Base-by-base conservation (phyloP, 495 filamentous ascomycete genomes). In the Penicillium argentinense region DNA sequence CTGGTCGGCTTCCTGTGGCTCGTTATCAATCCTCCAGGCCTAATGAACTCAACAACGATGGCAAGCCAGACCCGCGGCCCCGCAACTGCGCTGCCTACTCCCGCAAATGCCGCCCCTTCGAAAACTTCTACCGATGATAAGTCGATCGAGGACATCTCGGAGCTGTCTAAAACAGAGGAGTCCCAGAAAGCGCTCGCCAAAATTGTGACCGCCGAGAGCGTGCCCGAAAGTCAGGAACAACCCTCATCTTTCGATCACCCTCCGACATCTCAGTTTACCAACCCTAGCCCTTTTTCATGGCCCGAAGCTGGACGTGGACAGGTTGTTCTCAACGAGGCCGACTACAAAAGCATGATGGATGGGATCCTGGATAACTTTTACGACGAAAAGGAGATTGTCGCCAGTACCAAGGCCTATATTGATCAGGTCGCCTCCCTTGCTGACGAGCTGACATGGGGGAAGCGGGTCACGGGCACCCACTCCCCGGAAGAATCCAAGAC, bases 1-100 rank as follows among this genome's bases (percentile, higher is more conserved):
- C 64, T 96, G 42, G 95, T 96, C 0, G 95, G 93, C 1, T 99
- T 99, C 58, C 71, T 97, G 9, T 99, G 93, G 93, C 64, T 96
- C 21, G 83, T 96, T 8, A 85, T 97, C 45, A 85, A 55, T 51
- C 79, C 83, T 32, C 64, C 57, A 9, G 72, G 66, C 11, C 51
- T 64, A 39, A 56, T 66, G 33, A 69, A 67, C 42, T 66, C 69
- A 25, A 67, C 63, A 14, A 63, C 64, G 19, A 72, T 70, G 66
- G 57, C 60, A n/a, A 69, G 63, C 28, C 59, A 54, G 11, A 56
- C 58, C 12, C 22, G 56, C 8, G 21, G 46, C 7, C 14, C 49
- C 14, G 5, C 44, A 14, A 39, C 54, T 17, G 23, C 44, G 0
- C 30, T 0, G 39, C 39, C 56, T 17, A 53, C 45, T 6, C 47